A percentile compares a stretch with the other conserved stretches of the same genome.
phyloP scores from a whole-genome alignment of 176 grass and related monocot species.

The Guadua angustifolia region DNA sequence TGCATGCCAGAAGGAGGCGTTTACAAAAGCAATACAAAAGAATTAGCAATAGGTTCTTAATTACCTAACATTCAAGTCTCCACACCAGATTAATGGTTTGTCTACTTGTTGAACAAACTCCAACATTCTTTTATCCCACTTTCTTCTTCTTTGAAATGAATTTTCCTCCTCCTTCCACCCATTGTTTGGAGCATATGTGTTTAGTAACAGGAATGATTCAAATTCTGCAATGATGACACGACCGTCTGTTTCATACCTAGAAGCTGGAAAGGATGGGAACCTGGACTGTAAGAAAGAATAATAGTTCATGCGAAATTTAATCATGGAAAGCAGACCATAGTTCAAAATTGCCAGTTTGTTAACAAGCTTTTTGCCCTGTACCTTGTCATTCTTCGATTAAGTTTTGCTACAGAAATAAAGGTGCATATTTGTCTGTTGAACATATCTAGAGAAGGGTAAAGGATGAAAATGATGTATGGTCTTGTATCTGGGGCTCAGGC shows the following conservation, averaged over 20 bases:
- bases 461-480: no score
- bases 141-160: constrained; percentile 91
- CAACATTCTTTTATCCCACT: constrained; percentile 95
- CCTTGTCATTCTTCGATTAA: background rate
- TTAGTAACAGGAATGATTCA: constrained; percentile 79
- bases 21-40: background rate
- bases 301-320: constrained; percentile 10
- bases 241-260: constrained; percentile 87
- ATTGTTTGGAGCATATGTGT: constrained; percentile 96
- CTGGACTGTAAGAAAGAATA: constrained; percentile 9
- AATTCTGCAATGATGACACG: constrained; percentile 96
- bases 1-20: background rate
- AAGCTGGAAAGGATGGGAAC: constrained; percentile 49
- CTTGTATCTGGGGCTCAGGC: no score
- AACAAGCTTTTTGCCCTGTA: constrained; percentile 5
- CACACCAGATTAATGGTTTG: constrained; percentile 94
- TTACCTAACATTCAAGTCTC: constrained; percentile 96
- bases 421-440: background rate
- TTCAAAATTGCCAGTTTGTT: constrained; percentile 17
- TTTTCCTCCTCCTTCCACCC: constrained; percentile 98
- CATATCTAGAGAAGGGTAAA: no score
- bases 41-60: constrained; percentile 26
- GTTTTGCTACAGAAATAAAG: constrained; percentile 8
- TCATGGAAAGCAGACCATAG: background rate
- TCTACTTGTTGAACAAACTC: constrained; percentile 82